Base-by-base conservation (phyloP, 352 stramenopile genomes). In the Globisporangium paddicum region DNA sequence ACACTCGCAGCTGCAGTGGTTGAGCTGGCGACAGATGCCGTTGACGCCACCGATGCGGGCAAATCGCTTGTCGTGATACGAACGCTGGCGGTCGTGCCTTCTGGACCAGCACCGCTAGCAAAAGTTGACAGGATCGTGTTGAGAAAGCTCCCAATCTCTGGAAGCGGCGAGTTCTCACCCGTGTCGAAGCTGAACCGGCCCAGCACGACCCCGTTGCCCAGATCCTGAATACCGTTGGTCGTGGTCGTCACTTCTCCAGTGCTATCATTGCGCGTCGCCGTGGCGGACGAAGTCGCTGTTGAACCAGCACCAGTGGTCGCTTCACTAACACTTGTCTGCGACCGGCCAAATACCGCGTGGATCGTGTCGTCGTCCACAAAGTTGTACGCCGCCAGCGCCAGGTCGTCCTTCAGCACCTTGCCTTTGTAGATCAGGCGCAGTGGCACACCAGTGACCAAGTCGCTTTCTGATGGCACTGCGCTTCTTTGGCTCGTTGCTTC, bases 361-460 rank as follows among this genome's bases (percentile, higher is more conserved):
- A 82, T 62, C 16, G 73, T 82, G 44, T 82, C 73, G 14, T 57
- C 60, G 19, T 72, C 42, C 41, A 60, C 41, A 53, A 82, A 82
- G 55, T 63, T 52, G 55, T 71, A 76, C 14, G 58, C 23, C 2
- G 30, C 41, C 30, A 82, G 69, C 46, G 55, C 46, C 34, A 72
- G 68, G 34, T 71, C 62, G 55, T 82, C 65, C 41, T 79, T 74
- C 26, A 82, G 55, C 25, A 82, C 70, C 32, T 77, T 82, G 14
- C 73, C 73, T 49, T 80, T 79, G 71, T 82, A 82, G 38, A 82
- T 82, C 19, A 82, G 48, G 10, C 72, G 66, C 58, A 79, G 50
- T 8, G 60, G 53, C 38, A 18, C 37, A 5, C 32, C 37, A 6
- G 44, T 35, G 5, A 34, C 3, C 35, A 18, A 30, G 30, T 45